Conservation (phyloP, 2,329 filamentous ascomycete species). For the Cladosporium halotolerans region DNA sequence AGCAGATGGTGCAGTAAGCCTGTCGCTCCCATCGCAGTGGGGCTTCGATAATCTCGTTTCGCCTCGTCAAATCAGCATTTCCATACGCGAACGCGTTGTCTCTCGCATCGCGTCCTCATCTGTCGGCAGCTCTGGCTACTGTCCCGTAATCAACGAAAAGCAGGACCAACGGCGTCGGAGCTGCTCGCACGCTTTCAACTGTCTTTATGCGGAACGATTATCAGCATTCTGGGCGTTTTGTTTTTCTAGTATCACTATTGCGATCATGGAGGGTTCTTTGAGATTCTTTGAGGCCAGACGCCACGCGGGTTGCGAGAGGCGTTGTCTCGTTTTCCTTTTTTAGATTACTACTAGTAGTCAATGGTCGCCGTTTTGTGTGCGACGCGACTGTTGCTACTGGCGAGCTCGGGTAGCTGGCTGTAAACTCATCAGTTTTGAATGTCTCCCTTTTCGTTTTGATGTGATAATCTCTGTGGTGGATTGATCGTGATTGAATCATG, state of each 20-base stretch:
- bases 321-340: not conserved
- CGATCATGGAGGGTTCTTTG: not conserved
- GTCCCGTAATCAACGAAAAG: too few species aligned
- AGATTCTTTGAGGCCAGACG: not conserved
- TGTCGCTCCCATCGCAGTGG: too few species aligned
- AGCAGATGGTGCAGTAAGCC: slow-evolving; percentile 23
- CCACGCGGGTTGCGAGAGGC: slow-evolving; percentile 4
- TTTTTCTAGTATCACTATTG: too few species aligned
- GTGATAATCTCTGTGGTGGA: too few species aligned
- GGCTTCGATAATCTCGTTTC: not conserved
- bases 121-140: too few species aligned
- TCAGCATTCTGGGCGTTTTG: slow-evolving; percentile 4
- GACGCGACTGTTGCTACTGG: too few species aligned
- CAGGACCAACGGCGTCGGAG: too few species aligned
- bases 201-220: not conserved
- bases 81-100: not conserved
- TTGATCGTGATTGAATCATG: too few species aligned
- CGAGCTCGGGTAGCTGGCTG: slow-evolving; percentile 9
- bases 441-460: too few species aligned
- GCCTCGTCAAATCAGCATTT: too few species aligned
- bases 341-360: not conserved
- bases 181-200: too few species aligned
- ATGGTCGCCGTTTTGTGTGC: too few species aligned
- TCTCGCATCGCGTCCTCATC: not conserved
- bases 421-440: not conserved